These are phyloP conservation scores for Cyclotella cryptica DNA, from an alignment of 108 stramenopile species.

Conservation along the genomic window DNA sequence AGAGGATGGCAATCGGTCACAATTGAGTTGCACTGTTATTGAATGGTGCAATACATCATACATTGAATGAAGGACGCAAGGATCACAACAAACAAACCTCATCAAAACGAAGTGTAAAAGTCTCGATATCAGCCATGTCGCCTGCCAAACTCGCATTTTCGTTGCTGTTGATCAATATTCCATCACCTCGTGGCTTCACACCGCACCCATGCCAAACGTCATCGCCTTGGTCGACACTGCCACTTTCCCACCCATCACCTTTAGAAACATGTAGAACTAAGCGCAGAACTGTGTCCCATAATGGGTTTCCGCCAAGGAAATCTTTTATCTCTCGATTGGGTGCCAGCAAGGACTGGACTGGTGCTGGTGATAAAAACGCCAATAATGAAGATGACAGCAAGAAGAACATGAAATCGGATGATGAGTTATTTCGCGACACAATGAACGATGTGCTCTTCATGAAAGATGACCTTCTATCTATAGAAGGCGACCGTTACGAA, in stretches of 20 bases:
- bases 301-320: background rate
- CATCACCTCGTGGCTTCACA: constrained; percentile 3
- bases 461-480: constrained; percentile 18
- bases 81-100: no score
- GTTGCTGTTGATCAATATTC: constrained; percentile 9
- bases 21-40: no score
- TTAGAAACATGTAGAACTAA: background rate
- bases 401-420: constrained; percentile 35
- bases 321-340: background rate
- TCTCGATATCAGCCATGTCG: background rate
- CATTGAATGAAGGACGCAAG: no score
- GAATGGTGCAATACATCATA: no score
- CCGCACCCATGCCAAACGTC: background rate
- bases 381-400: constrained; percentile 13
- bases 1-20: no score
- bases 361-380: constrained; percentile 13
- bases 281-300: no score
- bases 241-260: background rate
- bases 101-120: background rate
- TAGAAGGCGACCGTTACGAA: constrained; percentile 22
- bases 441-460: constrained; percentile 2
- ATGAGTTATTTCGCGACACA: constrained; percentile 29
- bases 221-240: background rate
- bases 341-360: background rate
- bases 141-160: background rate